Evolutionary conservation across 805 yeast species (phyloP).

Genomic region (Sugiyamaella mastotermitis): DNA sequence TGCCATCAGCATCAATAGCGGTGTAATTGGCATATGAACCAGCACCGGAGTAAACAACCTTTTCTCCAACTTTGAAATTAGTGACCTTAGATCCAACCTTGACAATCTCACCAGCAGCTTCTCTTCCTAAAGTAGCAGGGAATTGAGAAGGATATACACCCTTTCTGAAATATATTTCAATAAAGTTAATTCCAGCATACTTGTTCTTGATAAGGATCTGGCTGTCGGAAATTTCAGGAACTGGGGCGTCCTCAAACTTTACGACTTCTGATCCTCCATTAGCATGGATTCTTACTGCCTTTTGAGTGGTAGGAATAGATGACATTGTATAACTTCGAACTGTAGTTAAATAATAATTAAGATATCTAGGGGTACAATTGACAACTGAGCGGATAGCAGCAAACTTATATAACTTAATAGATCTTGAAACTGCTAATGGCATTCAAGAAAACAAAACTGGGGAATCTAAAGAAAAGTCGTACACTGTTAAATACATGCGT

Average conservation of each 20-base stretch:
- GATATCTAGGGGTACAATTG: too few species aligned
- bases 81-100: constrained; percentile 56
- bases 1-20: constrained; percentile 24
- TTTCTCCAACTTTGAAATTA: constrained; percentile 59
- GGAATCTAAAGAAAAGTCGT: too few species aligned
- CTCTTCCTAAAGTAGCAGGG: constrained; percentile 70
- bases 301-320: constrained; percentile 21
- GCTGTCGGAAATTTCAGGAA: constrained; percentile 48
- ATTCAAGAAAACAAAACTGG: too few species aligned
- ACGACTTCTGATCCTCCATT: constrained; percentile 56
- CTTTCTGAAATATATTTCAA: constrained; percentile 75
- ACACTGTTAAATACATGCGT: too few species aligned
- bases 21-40: constrained; percentile 66
- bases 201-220: constrained; percentile 68
- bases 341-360: too few species aligned
- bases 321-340: too few species aligned
- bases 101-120: constrained; percentile 66
- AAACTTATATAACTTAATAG: too few species aligned
- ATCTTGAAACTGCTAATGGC: too few species aligned
- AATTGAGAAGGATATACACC: constrained; percentile 60
- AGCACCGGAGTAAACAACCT: constrained; percentile 50
- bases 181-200: constrained; percentile 76
- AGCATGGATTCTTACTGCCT: constrained; percentile 37
- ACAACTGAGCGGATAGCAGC: too few species aligned
- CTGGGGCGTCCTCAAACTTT: constrained; percentile 49